Evolutionary conservation across 176 grass and related monocot genomes (phyloP).

Genomic region (Thalia dealbata): DNA sequence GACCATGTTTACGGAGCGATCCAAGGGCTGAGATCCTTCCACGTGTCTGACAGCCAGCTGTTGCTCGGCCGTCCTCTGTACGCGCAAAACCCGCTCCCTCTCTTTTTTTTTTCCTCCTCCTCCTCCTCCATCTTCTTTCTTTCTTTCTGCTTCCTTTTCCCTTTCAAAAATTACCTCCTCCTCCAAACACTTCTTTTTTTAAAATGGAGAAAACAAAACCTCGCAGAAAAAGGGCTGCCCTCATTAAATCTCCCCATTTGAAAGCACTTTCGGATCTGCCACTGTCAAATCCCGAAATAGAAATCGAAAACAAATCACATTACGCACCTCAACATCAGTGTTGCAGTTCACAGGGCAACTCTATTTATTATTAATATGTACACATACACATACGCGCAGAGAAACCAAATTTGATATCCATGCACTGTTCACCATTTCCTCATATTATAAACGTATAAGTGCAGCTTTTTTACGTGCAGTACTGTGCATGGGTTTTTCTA

Average conservation of each 20-base stretch:
- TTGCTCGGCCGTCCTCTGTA: slow-evolving; percentile 1
- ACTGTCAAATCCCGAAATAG: background rate
- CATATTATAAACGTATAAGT: slow-evolving; percentile 8
- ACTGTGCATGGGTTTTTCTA: slow-evolving; percentile 10
- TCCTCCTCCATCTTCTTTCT: too few relatives aligned
- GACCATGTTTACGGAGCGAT: background rate
- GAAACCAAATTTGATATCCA: too few relatives aligned
- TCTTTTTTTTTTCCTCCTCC: too few relatives aligned
- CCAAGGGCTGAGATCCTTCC: background rate
- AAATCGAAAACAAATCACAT: background rate
- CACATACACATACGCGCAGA: too few relatives aligned
- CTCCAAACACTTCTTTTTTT: background rate
- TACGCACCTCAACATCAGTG: slow-evolving; percentile 6
- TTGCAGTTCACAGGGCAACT: background rate
- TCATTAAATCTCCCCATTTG: background rate
- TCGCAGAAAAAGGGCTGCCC: background rate
- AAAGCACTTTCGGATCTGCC: background rate
- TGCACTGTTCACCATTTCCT: background rate
- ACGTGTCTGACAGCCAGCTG: slow-evolving; percentile 9
- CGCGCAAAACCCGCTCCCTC: slow-evolving; percentile 5
- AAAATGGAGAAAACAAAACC: background rate
- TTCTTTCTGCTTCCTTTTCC: too few relatives aligned
- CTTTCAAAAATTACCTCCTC: too few relatives aligned
- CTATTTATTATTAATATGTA: too few relatives aligned
- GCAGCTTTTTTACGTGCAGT: slow-evolving; percentile 6